Base-by-base conservation (phyloP, 495 filamentous ascomycete genomes). In the Hyaloscypha variabilis region DNA sequence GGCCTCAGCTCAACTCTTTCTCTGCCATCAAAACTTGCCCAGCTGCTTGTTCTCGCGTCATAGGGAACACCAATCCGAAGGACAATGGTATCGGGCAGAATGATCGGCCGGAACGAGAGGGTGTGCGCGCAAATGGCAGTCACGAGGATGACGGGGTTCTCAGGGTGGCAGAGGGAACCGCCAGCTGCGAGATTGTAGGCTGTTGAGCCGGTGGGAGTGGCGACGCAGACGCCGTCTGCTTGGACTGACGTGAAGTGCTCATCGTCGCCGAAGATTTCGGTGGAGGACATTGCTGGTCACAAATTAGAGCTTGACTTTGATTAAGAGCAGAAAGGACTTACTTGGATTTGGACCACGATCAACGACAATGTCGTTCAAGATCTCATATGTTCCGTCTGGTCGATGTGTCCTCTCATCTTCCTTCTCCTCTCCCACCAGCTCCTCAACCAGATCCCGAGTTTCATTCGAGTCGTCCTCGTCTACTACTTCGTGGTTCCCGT, bases 171-270 rank as follows among this genome's bases (percentile, higher is more conserved):
- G 25, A 99, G 85, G 6, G 93, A 95, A 21, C 95, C 95, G 14
- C 96, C 96, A 17, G 96, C 95, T 0, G 94, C 94, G 46, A 99
- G 91, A 71, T 97, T 98, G 80, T 99, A 99, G 19, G 95, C 95
- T 51, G 95, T 99, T 17, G 91, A 95, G 42, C 95, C 95, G 0
- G 92, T 97, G 23, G 93, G 94, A 24, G 92, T 97, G 10, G 92
- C 90, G 52, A 97, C 89, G 77, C 93, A 97, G 53, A 97, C 81
- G 19, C 93, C 93, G 75, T 97, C 92, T 29, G 91, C 92, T 66
- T 91, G 88, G 6, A 96, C 83, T 1, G 90, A 92, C 6, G 92
- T 96, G 77, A 94, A 94, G 77, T 97, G 91, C 70, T 97, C 92
- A 72, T 97, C 91, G 72, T 97, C 96, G 49, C 96, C 96, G 72